Conservation (phyloP, 2,329 filamentous ascomycete species). For the Xylaria hypoxylon region DNA sequence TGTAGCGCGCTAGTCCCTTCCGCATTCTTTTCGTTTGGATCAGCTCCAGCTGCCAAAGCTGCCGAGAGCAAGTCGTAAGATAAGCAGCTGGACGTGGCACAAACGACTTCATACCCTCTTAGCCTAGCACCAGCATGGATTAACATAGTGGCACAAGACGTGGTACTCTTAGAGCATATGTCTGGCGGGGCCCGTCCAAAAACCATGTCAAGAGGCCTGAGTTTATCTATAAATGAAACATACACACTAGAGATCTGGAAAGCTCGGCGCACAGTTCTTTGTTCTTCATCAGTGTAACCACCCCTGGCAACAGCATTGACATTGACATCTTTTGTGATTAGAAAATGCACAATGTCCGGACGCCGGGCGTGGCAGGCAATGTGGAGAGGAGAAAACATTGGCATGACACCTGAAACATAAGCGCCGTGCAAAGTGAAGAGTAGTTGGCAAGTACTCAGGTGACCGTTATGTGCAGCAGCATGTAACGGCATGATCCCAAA, state of each 20-base stretch:
- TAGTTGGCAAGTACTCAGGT: conserved; percentile 3
- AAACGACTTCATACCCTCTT: neutral
- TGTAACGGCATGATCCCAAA: conserved; percentile 4
- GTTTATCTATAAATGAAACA: too few relatives aligned
- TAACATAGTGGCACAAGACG: conserved; percentile 1
- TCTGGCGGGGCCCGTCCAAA: too few relatives aligned
- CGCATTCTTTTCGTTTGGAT: neutral
- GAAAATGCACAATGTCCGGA: neutral
- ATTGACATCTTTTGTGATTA: conserved; percentile 3
- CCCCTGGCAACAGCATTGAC: neutral
- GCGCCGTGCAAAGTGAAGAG: neutral
- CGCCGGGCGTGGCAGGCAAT: neutral
- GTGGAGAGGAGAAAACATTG: neutral
- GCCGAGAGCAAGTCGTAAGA: neutral
- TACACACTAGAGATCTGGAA: too few relatives aligned
- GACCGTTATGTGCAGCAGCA: neutral
- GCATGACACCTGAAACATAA: neutral
- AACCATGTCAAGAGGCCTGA: neutral
- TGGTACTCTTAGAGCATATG: too few relatives aligned
- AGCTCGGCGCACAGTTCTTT: too few relatives aligned
- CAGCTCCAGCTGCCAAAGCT: neutral
- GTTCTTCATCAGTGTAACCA: neutral
- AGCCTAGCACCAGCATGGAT: conserved; percentile 5
- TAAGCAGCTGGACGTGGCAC: neutral
- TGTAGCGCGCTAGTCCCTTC: neutral